Conservation (phyloP, 106 monocot species). For the Allium cepa region DNA sequence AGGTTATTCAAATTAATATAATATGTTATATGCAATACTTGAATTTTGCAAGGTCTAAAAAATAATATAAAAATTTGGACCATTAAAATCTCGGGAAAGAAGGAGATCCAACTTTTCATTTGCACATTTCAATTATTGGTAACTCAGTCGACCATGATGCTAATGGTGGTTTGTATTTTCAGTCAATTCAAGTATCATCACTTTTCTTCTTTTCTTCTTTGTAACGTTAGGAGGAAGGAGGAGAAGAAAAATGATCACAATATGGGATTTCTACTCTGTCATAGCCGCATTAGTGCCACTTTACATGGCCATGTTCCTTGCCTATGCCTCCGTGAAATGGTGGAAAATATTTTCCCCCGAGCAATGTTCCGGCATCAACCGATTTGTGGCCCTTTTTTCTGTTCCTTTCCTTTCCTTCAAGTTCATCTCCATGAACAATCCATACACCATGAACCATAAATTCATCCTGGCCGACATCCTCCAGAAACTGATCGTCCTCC, state of each 20-base stretch:
- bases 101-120: no score
- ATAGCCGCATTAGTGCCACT: constrained; percentile 40
- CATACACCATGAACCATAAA: constrained; percentile 33
- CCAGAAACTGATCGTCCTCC: constrained; percentile 34
- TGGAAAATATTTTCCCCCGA: constrained; percentile 56
- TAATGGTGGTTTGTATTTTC: no score
- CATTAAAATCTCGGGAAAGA: no score
- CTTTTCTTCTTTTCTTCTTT: no score
- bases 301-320: constrained; percentile 43
- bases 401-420: constrained; percentile 55
- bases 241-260: constrained; percentile 6
- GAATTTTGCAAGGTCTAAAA: no score
- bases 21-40: no score
- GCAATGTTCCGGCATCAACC: constrained; percentile 64
- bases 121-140: no score
- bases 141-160: no score
- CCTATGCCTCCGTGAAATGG: constrained; percentile 42
- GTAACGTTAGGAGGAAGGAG: no score
- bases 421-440: constrained; percentile 45
- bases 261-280: constrained; percentile 43
- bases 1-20: no score
- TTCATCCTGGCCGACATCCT: constrained; percentile 52
- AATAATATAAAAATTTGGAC: no score
- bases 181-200: no score
- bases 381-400: constrained; percentile 43